Evolutionary conservation across 1,139 yeast species (phyloP).

Genomic region (Keqinozyma sinolaborantium): DNA sequence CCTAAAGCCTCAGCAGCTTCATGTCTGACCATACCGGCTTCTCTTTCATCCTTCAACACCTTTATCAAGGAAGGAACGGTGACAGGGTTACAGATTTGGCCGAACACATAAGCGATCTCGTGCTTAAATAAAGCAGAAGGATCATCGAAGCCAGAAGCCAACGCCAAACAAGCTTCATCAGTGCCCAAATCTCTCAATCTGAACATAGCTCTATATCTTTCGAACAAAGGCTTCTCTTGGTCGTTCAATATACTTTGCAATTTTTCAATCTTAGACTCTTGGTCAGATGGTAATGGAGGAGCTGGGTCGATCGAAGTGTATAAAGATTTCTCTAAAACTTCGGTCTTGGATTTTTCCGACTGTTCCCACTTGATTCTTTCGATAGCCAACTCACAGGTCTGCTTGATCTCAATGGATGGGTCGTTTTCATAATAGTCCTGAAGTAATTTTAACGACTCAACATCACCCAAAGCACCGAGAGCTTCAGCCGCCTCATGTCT

Average conservation of each 20-base stretch:
- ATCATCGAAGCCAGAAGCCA: slow-evolving; percentile 87
- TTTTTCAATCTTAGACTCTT: slow-evolving; percentile 54
- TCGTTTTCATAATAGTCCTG: slow-evolving; percentile 64
- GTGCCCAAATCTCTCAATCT: slow-evolving; percentile 93
- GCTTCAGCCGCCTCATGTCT: slow-evolving; percentile 99
- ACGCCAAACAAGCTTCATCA: slow-evolving; percentile 87
- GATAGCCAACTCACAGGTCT: slow-evolving; percentile 96
- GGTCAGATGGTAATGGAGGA: slow-evolving; percentile 80
- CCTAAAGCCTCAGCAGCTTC: slow-evolving; percentile 99
- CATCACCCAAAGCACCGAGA: slow-evolving; percentile 90
- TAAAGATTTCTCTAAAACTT: slow-evolving; percentile 69
- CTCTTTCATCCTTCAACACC: slow-evolving; percentile 69
- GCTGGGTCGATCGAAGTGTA: slow-evolving; percentile 96
- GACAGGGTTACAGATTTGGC: slow-evolving; percentile 92
- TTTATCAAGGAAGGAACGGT: slow-evolving; percentile 85
- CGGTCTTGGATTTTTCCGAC: slow-evolving; percentile 60
- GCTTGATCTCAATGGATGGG: slow-evolving; percentile 84
- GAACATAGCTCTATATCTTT: slow-evolving; percentile 98
- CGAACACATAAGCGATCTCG: slow-evolving; percentile 97
- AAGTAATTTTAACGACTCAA: slow-evolving; percentile 66
- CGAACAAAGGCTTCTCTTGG: slow-evolving; percentile 75
- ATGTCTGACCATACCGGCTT: slow-evolving; percentile 98
- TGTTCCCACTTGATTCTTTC: slow-evolving; percentile 93
- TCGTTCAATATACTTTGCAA: slow-evolving; percentile 70
- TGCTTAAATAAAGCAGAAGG: slow-evolving; percentile 93